Percentiles rank a stretch among this genome's conserved stretches.
Conservation (phyloP, 805 yeast genomes). For the Candida hungchunana region DNA sequence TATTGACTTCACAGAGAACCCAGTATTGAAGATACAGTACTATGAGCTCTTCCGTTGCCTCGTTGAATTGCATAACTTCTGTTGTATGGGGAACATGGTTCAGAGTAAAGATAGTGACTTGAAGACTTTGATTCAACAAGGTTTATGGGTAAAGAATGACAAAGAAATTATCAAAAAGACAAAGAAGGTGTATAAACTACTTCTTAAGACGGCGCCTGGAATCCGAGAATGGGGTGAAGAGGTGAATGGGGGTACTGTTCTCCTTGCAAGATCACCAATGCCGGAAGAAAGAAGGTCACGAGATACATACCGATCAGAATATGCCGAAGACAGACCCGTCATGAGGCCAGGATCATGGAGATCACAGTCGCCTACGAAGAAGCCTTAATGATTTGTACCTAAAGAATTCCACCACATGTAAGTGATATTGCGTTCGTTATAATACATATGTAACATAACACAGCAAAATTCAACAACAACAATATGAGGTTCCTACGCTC, state of each 20-base stretch:
- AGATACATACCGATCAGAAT: neutral
- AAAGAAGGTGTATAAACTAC: conserved; percentile 23
- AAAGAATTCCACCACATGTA: no score
- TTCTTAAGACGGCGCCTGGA: conserved; percentile 18
- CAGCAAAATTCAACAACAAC: no score
- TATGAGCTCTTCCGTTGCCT: conserved; percentile 24
- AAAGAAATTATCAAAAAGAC: conserved; percentile 23
- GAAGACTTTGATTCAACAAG: conserved; percentile 32
- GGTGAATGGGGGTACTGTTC: conserved; percentile 18
- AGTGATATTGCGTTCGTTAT: no score
- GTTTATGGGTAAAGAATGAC: conserved; percentile 31
- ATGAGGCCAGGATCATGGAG: conserved; percentile 20
- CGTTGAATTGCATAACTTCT: conserved; percentile 27
- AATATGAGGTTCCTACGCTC: no score
- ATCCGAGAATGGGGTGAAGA: conserved; percentile 23
- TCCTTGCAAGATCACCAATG: conserved; percentile 3
- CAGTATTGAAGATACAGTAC: conserved; percentile 22
- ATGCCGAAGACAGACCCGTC: neutral
- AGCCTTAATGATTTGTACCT: neutral
- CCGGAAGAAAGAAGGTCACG: neutral
- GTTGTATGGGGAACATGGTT: conserved; percentile 35
- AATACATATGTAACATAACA: no score
- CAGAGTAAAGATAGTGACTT: conserved; percentile 25
- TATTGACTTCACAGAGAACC: conserved; percentile 24
- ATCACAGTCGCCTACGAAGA: conserved; percentile 2